Evolutionary conservation across 2,329 filamentous ascomycete genomes (phyloP), one percentile per base, ranked within the genome.

Genomic region (Capronia coronata): DNA sequence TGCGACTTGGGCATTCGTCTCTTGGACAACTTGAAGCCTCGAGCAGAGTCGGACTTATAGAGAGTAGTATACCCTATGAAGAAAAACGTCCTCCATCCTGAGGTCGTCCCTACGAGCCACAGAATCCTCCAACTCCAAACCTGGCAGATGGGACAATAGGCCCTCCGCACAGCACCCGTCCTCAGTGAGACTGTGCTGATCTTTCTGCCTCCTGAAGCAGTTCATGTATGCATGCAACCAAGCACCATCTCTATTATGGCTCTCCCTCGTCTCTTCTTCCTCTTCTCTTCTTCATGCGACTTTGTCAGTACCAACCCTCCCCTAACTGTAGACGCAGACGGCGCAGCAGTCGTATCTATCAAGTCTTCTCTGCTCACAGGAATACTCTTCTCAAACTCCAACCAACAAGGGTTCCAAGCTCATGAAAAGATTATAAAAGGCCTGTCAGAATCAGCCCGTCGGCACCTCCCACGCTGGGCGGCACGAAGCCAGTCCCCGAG

Each of bases 1-100:
- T n/a, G n/a, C n/a, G n/a, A n/a, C n/a, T n/a, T n/a, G n/a, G n/a
- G n/a, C n/a, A n/a, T n/a, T n/a, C n/a, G n/a, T n/a, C n/a, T n/a
- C n/a, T n/a, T n/a, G n/a, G n/a, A n/a, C n/a, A n/a, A n/a, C n/a
- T n/a, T n/a, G n/a, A n/a, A n/a, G n/a, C n/a, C n/a, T n/a, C n/a
- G n/a, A n/a, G n/a, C n/a, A n/a, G n/a, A n/a, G n/a, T n/a, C n/a
- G n/a, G n/a, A n/a, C n/a, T n/a, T n/a, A n/a, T n/a, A n/a, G n/a
- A n/a, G n/a, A n/a, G n/a, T n/a, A n/a, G n/a, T n/a, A n/a, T n/a
- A n/a, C n/a, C n/a, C n/a, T n/a, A n/a, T n/a, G n/a, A 90, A 89
- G 95, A 88, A 90, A 83, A 78, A 87, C 82, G 82, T 89, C 85
- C 79, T 77, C 78, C n/a, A n/a, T 82, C 87, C 86, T 93, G 84